phyloP scores from a whole-genome alignment of 1,139 yeast genomes.

The Geotrichum fermentans region DNA sequence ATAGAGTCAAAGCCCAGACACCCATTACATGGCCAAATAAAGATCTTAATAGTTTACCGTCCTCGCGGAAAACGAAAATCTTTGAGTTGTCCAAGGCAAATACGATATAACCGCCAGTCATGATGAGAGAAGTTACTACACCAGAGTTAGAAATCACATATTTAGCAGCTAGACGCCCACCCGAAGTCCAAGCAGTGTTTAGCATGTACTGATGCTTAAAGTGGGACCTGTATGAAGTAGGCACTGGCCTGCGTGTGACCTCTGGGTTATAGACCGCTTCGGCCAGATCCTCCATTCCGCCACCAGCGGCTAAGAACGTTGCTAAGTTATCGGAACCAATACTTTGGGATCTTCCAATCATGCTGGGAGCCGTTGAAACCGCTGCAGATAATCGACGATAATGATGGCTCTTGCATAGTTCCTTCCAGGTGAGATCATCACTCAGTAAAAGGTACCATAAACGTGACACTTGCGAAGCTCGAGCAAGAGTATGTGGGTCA shows the following conservation, averaged over 20 bases:
- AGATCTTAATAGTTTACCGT: conserved; percentile 67
- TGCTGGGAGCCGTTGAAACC: conserved; percentile 22
- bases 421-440: conserved; percentile 44
- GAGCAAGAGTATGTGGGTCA: conserved; percentile 41
- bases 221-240: conserved; percentile 40
- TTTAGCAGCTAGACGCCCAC: conserved; percentile 41
- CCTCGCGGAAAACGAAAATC: conserved; percentile 44
- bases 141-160: conserved; percentile 39
- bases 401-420: conserved; percentile 40
- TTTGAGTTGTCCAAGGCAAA: conserved; percentile 43
- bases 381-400: conserved; percentile 40
- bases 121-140: conserved; percentile 40
- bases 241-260: conserved; percentile 34
- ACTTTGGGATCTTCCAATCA: conserved; percentile 12
- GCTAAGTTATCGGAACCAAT: conserved; percentile 12
- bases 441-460: conserved; percentile 41
- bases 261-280: conserved; percentile 38
- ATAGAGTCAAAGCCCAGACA: conserved; percentile 91
- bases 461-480: conserved; percentile 44
- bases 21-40: conserved; percentile 92
- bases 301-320: conserved; percentile 8
- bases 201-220: conserved; percentile 43
- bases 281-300: conserved; percentile 27
- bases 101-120: conserved; percentile 40
- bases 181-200: conserved; percentile 41